Conservation (phyloP, 192 early-diverging fungal species). For the Coemansia nantahalensis region DNA sequence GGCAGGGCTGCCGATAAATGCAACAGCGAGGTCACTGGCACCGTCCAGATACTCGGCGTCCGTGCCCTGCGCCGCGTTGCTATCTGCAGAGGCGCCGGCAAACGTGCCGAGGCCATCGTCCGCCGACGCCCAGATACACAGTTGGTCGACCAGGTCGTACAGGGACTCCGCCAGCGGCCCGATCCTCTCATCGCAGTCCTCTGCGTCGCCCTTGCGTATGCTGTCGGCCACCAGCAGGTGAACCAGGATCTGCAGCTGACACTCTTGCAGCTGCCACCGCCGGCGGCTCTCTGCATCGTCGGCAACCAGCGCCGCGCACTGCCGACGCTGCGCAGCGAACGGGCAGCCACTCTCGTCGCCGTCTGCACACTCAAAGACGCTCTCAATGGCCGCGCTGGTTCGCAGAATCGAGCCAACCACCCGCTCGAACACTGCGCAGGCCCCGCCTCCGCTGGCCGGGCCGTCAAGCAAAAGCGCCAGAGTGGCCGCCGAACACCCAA, state of each 20-base stretch:
- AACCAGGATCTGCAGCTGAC: constrained; percentile 45
- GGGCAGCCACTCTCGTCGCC: neutral
- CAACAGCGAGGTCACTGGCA: constrained; percentile 25
- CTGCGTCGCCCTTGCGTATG: neutral
- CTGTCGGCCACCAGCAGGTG: constrained; percentile 27
- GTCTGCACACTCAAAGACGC: constrained; percentile 9
- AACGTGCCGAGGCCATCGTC: constrained; percentile 17
- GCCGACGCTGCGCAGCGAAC: constrained; percentile 6
- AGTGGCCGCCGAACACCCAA: constrained; percentile 1
- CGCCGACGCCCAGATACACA: constrained; percentile 47
- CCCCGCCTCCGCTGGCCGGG: neutral
- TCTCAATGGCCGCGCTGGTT: constrained; percentile 18
- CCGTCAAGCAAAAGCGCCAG: constrained; percentile 4
- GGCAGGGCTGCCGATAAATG: constrained; percentile 35
- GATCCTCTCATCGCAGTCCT: neutral
- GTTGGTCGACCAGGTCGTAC: constrained; percentile 32
- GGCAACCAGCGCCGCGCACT: neutral
- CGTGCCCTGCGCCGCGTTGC: neutral
- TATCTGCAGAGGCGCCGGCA: neutral
- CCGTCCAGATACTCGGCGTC: neutral
- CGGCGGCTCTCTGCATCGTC: constrained; percentile 3
- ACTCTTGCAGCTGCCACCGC: constrained; percentile 42
- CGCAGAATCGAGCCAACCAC: constrained; percentile 4
- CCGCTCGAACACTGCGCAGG: neutral
- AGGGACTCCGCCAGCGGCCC: constrained; percentile 16